A percentile compares a stretch with the other conserved stretches of the same genome.
Evolutionary conservation across 1,284 basidiomycete genomes (phyloP).

Genomic region (Ganoderma meredithae): DNA sequence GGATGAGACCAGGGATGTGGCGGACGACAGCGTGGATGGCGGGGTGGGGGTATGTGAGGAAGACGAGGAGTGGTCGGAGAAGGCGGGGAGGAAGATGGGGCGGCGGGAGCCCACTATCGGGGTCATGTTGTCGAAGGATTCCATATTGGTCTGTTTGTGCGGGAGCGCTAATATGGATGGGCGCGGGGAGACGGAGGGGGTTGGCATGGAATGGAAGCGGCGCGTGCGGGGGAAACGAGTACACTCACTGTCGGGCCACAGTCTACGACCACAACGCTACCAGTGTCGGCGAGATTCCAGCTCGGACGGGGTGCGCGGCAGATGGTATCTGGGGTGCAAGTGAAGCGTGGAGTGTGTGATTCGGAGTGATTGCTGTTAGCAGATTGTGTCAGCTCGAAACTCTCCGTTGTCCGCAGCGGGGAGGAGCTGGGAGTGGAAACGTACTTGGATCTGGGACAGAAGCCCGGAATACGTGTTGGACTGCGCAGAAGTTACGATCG

Average conservation of each 20-base stretch:
- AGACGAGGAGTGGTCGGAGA: slow-evolving; percentile 19
- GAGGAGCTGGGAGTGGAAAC: slow-evolving; percentile 7
- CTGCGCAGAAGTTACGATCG: not conserved
- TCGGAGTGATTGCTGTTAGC: slow-evolving; percentile 5
- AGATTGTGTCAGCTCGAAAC: slow-evolving; percentile 9
- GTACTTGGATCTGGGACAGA: slow-evolving; percentile 8
- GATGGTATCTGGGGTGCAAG: not conserved
- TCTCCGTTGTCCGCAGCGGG: not conserved
- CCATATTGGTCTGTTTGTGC: slow-evolving; percentile 19
- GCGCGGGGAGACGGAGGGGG: not conserved
- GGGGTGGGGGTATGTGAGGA: slow-evolving; percentile 26
- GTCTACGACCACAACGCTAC: slow-evolving; percentile 7
- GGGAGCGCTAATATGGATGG: not conserved
- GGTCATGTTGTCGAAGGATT: slow-evolving; percentile 27
- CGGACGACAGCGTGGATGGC: not conserved
- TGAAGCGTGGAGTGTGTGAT: not conserved
- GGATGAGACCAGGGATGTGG: not conserved
- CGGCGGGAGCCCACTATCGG: slow-evolving; percentile 30
- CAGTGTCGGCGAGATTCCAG: not conserved
- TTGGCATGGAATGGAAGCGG: slow-evolving; percentile 4
- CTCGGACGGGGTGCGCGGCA: not conserved
- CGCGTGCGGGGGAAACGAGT: not conserved
- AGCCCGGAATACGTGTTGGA: not conserved
- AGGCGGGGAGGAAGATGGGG: slow-evolving; percentile 27
- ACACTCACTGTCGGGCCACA: slow-evolving; percentile 14